Percentiles rank a stretch among this genome's conserved stretches.
phyloP scores from a whole-genome alignment of 345 rosid genomes.

The Draba incana region DNA sequence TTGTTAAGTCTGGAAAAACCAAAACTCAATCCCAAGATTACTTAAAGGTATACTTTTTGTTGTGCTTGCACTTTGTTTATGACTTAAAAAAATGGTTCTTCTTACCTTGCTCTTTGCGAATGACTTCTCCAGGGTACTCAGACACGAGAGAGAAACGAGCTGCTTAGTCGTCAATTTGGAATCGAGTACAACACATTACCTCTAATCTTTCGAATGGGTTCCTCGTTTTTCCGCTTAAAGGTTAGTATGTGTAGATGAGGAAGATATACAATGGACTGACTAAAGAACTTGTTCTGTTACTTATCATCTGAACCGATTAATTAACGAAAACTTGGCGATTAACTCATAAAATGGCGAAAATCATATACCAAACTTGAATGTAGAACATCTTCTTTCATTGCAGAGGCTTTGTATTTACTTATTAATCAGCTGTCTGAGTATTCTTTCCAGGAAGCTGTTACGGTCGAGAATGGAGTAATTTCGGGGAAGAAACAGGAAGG shows the following conservation, averaged over 20 bases:
- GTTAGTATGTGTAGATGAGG: slow-evolving; percentile 27
- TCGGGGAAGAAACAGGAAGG: slow-evolving; percentile 30
- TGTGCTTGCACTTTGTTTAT: slow-evolving; percentile 9
- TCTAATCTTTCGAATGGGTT: slow-evolving; percentile 72
- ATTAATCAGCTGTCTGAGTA: slow-evolving; percentile 30
- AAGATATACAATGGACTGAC: slow-evolving; percentile 9
- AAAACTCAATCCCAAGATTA: slow-evolving; percentile 71
- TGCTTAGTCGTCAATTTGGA: slow-evolving; percentile 65
- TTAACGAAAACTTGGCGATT: not conserved
- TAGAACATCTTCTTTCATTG: slow-evolving; percentile 11
- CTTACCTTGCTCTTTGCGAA: slow-evolving; percentile 14
- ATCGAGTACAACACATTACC: slow-evolving; percentile 67
- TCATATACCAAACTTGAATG: slow-evolving; percentile 4
- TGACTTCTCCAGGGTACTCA: slow-evolving; percentile 70
- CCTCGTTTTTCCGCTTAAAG: slow-evolving; percentile 60
- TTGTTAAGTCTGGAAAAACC: slow-evolving; percentile 80
- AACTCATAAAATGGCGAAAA: not conserved
- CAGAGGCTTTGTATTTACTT: slow-evolving; percentile 19
- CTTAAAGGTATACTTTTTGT: slow-evolving; percentile 58
- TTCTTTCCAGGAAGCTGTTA: slow-evolving; percentile 34
- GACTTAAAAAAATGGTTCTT: slow-evolving; percentile 7
- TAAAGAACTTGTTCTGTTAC: not conserved
- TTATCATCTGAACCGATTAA: slow-evolving; percentile 1
- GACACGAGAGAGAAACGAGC: slow-evolving; percentile 69
- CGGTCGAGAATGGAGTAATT: slow-evolving; percentile 33